Base-by-base conservation (phyloP, 495 filamentous ascomycete genomes). In the Sphaerosporella brunnea region DNA sequence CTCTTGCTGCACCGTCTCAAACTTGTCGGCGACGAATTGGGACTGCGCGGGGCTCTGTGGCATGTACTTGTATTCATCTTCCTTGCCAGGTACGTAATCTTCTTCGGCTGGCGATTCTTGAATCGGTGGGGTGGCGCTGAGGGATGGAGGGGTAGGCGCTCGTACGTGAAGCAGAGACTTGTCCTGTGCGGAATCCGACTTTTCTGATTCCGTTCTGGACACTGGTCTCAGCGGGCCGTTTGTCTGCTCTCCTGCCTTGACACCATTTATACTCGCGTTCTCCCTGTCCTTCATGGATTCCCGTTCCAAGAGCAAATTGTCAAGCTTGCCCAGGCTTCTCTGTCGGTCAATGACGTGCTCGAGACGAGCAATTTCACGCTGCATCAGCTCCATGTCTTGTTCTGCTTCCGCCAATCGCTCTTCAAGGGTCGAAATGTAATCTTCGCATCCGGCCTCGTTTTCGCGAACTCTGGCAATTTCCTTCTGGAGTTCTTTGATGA, bases 311-410 rank as follows among this genome's bases (percentile, higher is more conserved):
- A 99, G 73, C 8, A 96, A 70, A 51, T 78, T 85, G 60, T 99
- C 92, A 19, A 99, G 73, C 61, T 93, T 93, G 11, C 90, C 87
- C 32, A 99, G 73, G 59, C 85, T 93, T 34, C 92, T 73, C 59
- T 99, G 90, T 39, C 92, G 84, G 58, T 96, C 88, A 41, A 99
- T 74, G 19, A 96, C 85, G 64, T 94, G 83, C 62, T 95, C 88
- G 26, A 99, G 68, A 30, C 88, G 77, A 61, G 92, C 79, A 55
- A 99, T 82, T 60, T 99, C 90, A 21, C 86, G 80, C 64, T 94
- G 84, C 87, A 96, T 93, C 47, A 93, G 62, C 58, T 96, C 90
- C 58, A 84, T 78, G 57, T 99, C 92, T 59, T 95, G 88, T 55
- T 99, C 90, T 3, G 85, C 75, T 64, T 99, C 90, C 0, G 92